Evolutionary conservation across 169 alveolate genomes (phyloP).

Genomic region (Eimeria brunetti): DNA sequence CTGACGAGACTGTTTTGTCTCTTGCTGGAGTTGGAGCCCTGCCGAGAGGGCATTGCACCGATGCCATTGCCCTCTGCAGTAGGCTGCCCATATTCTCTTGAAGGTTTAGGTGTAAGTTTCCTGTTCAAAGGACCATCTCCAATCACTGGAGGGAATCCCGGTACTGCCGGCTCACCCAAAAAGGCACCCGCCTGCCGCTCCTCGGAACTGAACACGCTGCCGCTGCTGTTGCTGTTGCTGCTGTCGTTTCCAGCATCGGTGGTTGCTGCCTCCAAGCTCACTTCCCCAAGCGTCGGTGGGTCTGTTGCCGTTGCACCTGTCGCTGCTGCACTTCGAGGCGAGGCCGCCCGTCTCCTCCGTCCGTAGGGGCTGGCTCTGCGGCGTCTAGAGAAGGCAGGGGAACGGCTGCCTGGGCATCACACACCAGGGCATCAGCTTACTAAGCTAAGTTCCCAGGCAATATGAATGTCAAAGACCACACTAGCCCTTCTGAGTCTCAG

Average conservation of each 20-base stretch:
- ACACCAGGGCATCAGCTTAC: not conserved
- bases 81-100: not conserved
- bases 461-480: not conserved
- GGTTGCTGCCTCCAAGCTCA: constrained; percentile 1
- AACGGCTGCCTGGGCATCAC: constrained; percentile 48
- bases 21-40: constrained; percentile 1
- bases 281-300: constrained; percentile 45
- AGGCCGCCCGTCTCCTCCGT: constrained; percentile 53
- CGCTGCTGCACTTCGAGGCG: constrained; percentile 51
- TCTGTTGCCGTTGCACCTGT: constrained; percentile 20
- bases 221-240: constrained; percentile 50
- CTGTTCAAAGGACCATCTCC: constrained; percentile 51
- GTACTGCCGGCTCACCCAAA: not conserved
- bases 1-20: constrained; percentile 28
- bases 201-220: not conserved
- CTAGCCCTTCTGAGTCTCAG: not conserved
- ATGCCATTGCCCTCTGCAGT: not conserved
- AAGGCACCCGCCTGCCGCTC: not conserved
- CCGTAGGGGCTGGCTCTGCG: constrained; percentile 63
- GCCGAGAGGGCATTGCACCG: constrained; percentile 38
- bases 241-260: constrained; percentile 2
- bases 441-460: not conserved
- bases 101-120: constrained; percentile 34
- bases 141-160: constrained; percentile 29
- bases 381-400: constrained; percentile 34